Percentiles rank a stretch among this genome's conserved stretches.
These are phyloP conservation scores for Filobasidium floriforme DNA, from an alignment of 768 basidiomycete species.

Conservation along the genomic window DNA sequence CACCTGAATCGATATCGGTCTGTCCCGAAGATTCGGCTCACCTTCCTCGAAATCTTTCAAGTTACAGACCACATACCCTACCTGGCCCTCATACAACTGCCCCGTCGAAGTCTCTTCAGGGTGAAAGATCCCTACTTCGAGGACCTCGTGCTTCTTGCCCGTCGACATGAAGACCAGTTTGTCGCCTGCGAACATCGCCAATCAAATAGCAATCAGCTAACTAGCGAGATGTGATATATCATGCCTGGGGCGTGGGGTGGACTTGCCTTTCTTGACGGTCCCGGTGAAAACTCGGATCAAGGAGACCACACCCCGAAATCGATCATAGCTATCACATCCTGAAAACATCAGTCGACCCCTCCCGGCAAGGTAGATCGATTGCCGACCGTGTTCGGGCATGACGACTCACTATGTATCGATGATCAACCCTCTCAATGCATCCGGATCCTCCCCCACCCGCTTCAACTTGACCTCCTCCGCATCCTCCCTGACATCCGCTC, in stretches of 20 bases:
- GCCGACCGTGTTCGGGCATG: no score
- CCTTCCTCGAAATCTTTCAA: conserved; percentile 66
- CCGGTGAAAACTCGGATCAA: conserved; percentile 76
- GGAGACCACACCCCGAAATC: conserved; percentile 91
- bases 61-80: conserved; percentile 62
- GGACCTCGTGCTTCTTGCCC: conserved; percentile 78
- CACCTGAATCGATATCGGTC: no score
- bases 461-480: conserved; percentile 38
- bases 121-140: conserved; percentile 79
- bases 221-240: background rate
- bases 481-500: conserved; percentile 65
- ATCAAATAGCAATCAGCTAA: background rate
- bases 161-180: conserved; percentile 78
- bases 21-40: no score
- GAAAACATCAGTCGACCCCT: no score
- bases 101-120: conserved; percentile 75
- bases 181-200: conserved; percentile 56
- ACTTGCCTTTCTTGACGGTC: conserved; percentile 65
- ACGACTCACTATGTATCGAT: conserved; percentile 89
- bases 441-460: conserved; percentile 15
- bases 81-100: conserved; percentile 41
- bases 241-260: no score
- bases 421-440: conserved; percentile 64
- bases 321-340: conserved; percentile 64
- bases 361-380: no score